A percentile compares a stretch with the other conserved stretches of the same genome.
phyloP scores from a whole-genome alignment of 495 filamentous ascomycete species.

The Trichoderma erinaceum region DNA sequence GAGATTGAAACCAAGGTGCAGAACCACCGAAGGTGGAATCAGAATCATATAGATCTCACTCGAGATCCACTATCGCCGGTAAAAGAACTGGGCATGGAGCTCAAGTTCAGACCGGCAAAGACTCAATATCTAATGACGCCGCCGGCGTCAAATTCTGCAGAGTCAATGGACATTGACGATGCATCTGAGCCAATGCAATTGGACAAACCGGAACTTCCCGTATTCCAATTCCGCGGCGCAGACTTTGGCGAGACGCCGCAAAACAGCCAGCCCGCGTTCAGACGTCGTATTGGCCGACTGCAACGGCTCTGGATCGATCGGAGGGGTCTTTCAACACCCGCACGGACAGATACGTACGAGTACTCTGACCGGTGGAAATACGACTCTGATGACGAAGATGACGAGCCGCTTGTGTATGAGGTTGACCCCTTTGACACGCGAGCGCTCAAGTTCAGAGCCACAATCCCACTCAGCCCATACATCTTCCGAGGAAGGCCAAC shows the following conservation, averaged over 20 bases:
- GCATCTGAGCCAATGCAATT: slow-evolving; percentile 34
- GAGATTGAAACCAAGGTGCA: slow-evolving; percentile 75
- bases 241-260: slow-evolving; percentile 25
- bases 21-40: slow-evolving; percentile 83
- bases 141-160: slow-evolving; percentile 70
- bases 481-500: slow-evolving; percentile 26
- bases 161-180: slow-evolving; percentile 45
- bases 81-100: slow-evolving; percentile 54
- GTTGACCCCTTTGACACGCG: slow-evolving; percentile 64
- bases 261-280: slow-evolving; percentile 50
- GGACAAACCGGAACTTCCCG: slow-evolving; percentile 29
- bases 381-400: slow-evolving; percentile 68
- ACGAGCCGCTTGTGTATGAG: slow-evolving; percentile 57
- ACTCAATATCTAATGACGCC: slow-evolving; percentile 81
- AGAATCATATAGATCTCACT: slow-evolving; percentile 76
- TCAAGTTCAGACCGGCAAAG: slow-evolving; percentile 62
- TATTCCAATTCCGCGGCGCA: slow-evolving; percentile 32
- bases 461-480: slow-evolving; percentile 49
- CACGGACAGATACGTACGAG: slow-evolving; percentile 44
- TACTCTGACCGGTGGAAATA: slow-evolving; percentile 75
- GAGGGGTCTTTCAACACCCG: slow-evolving; percentile 49
- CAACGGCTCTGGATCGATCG: slow-evolving; percentile 80
- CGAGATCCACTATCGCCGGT: slow-evolving; percentile 72
- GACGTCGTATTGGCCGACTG: slow-evolving; percentile 65
- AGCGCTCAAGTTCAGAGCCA: slow-evolving; percentile 66